Conservation (phyloP, 805 yeast species). For the Komagataella kurtzmanii region DNA sequence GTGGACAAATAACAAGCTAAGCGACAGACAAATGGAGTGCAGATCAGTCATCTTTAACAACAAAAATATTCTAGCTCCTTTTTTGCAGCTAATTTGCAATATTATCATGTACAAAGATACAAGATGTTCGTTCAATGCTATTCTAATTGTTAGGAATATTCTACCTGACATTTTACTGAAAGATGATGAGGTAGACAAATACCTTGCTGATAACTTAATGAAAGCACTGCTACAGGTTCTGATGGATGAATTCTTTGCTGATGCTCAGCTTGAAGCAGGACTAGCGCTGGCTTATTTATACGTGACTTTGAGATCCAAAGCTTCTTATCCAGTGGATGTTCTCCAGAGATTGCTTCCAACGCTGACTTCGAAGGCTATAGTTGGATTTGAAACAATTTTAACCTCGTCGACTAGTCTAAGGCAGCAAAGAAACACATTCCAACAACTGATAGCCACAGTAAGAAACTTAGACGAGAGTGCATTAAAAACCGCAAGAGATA, state of each 20-base stretch:
- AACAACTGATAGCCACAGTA: slow-evolving; percentile 60
- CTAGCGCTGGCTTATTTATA: slow-evolving; percentile 73
- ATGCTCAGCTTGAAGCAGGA: slow-evolving; percentile 88
- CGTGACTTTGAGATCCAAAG: slow-evolving; percentile 55
- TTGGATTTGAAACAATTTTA: slow-evolving; percentile 49
- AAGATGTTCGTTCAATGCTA: slow-evolving; percentile 84
- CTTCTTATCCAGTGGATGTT: slow-evolving; percentile 53
- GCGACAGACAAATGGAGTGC: slow-evolving; percentile 51
- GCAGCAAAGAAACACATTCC: slow-evolving; percentile 68
- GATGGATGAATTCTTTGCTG: slow-evolving; percentile 64
- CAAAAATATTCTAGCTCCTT: slow-evolving; percentile 60
- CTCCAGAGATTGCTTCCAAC: slow-evolving; percentile 40
- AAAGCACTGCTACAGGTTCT: slow-evolving; percentile 58
- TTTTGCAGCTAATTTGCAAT: slow-evolving; percentile 61
- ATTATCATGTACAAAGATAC: slow-evolving; percentile 77
- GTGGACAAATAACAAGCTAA: slow-evolving; percentile 30
- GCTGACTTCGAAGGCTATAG: slow-evolving; percentile 41
- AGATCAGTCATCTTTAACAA: slow-evolving; percentile 54
- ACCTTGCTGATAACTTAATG: slow-evolving; percentile 49
- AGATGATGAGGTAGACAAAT: slow-evolving; percentile 65
- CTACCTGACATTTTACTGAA: slow-evolving; percentile 54
- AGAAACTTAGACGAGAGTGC: slow-evolving; percentile 32
- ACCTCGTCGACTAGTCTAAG: slow-evolving; percentile 54
- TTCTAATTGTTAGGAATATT: slow-evolving; percentile 64
- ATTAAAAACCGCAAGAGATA: slow-evolving; percentile 27